phyloP scores from a whole-genome alignment of 768 basidiomycete genomes.

The Ramaria rubella region DNA sequence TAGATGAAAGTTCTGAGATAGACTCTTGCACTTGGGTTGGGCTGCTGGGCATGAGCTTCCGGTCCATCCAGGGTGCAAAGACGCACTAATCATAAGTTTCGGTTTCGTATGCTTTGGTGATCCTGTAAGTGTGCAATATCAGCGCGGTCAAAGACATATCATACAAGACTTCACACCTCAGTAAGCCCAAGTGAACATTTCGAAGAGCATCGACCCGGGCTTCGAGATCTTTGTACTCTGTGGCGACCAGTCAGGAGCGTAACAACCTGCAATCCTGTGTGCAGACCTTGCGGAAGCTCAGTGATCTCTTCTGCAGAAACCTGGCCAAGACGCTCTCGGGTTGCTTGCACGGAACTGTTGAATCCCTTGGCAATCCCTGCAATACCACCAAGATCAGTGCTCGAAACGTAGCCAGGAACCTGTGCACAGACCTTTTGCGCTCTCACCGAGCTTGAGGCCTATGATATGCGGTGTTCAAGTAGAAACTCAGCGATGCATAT shows the following conservation, averaged over 20 bases:
- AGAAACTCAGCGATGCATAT: not conserved
- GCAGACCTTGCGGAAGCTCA: slow-evolving; percentile 76
- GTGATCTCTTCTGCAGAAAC: slow-evolving; percentile 90
- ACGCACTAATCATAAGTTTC: slow-evolving; percentile 74
- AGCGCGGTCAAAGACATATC: slow-evolving; percentile 1
- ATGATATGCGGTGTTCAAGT: slow-evolving; percentile 7
- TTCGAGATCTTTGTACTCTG: slow-evolving; percentile 97
- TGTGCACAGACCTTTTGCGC: slow-evolving; percentile 38
- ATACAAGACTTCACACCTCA: slow-evolving; percentile 53
- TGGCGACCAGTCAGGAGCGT: not conserved
- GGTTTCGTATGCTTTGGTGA: slow-evolving; percentile 81
- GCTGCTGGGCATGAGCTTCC: slow-evolving; percentile 22
- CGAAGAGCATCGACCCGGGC: slow-evolving; percentile 88
- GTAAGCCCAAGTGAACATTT: slow-evolving; percentile 62
- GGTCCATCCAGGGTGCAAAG: not conserved
- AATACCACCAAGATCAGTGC: not conserved
- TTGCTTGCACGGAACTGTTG: slow-evolving; percentile 78
- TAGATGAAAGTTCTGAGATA: slow-evolving; percentile 60
- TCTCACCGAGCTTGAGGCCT: slow-evolving; percentile 65
- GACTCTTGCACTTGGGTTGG: slow-evolving; percentile 85
- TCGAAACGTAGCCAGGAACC: not conserved
- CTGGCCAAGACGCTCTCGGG: slow-evolving; percentile 82
- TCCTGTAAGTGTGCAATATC: slow-evolving; percentile 36
- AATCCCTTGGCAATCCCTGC: slow-evolving; percentile 69
- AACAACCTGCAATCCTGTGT: slow-evolving; percentile 5